A percentile compares a stretch with the other conserved stretches of the same genome.
Conservation (phyloP, 2,329 filamentous ascomycete genomes). For the Fusarium protoensiforme region DNA sequence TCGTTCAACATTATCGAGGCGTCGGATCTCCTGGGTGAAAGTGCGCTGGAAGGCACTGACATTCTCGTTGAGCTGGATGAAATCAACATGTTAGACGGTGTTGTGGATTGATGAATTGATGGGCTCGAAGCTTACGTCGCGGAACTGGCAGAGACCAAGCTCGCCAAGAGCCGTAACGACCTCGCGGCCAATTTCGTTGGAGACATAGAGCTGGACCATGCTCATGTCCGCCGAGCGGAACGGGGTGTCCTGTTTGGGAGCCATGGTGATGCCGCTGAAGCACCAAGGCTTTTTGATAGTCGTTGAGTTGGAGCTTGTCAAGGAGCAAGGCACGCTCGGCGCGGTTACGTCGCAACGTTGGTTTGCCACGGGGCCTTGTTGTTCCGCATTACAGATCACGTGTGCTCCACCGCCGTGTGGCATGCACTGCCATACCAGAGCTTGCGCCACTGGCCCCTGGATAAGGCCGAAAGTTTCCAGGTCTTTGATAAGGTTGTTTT, state of each 20-base stretch:
- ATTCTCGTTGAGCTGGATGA: constrained; percentile 84
- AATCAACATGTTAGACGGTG: constrained; percentile 27
- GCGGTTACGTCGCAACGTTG: constrained; percentile 41
- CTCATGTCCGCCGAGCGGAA: constrained; percentile 99
- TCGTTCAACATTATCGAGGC: constrained; percentile 97
- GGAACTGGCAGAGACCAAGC: constrained; percentile 95
- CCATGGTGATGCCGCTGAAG: constrained; percentile 60
- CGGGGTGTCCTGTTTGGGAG: constrained; percentile 84
- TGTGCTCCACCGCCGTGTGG: constrained; percentile 28
- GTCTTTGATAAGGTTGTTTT: background rate
- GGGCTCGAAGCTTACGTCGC: constrained; percentile 76
- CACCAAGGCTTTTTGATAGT: constrained; percentile 45
- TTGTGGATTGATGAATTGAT: constrained; percentile 23
- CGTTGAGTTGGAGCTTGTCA: constrained; percentile 46
- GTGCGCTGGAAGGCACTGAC: constrained; percentile 95
- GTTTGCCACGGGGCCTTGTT: constrained; percentile 37
- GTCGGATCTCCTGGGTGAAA: constrained; percentile 96
- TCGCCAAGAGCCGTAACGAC: constrained; percentile 97
- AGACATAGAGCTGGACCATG: constrained; percentile 99
- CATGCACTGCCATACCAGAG: constrained; percentile 13
- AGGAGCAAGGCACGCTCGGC: constrained; percentile 41
- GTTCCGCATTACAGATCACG: constrained; percentile 43
- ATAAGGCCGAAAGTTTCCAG: background rate
- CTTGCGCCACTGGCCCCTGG: background rate
- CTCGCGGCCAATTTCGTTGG: constrained; percentile 98